A percentile compares a stretch with the other conserved stretches of the same genome.
These are phyloP conservation scores for Salmacisia buchloeana DNA, from an alignment of 1,284 basidiomycete species.

Conservation along the genomic window DNA sequence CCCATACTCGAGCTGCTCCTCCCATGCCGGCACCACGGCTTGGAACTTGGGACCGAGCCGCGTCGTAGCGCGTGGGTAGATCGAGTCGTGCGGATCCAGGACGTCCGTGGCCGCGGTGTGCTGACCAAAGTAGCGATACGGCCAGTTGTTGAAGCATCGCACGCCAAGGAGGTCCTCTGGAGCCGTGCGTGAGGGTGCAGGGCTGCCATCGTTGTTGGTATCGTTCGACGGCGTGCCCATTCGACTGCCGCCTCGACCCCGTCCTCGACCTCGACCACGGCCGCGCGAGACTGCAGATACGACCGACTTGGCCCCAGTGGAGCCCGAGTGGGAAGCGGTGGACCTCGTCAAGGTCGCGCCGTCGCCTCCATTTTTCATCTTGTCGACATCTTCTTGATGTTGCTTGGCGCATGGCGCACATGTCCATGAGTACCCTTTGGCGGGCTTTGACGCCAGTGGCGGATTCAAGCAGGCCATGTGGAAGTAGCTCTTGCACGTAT, in stretches of 20 bases:
- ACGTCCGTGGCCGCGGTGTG: slow-evolving; percentile 66
- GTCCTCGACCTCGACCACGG: background rate
- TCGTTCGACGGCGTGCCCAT: background rate
- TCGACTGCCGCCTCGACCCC: background rate
- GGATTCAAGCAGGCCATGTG: slow-evolving; percentile 93
- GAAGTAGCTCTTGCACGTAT: slow-evolving; percentile 85
- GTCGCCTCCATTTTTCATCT: background rate
- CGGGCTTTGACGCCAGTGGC: slow-evolving; percentile 87
- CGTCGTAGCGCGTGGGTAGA: slow-evolving; percentile 83
- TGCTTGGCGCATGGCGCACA: slow-evolving; percentile 84
- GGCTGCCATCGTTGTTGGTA: slow-evolving; percentile 17
- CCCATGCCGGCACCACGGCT: slow-evolving; percentile 53
- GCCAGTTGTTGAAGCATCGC: slow-evolving; percentile 84
- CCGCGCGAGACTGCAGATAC: too few relatives aligned
- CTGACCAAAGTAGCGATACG: slow-evolving; percentile 89
- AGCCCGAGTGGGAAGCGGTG: slow-evolving; percentile 9
- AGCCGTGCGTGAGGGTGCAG: slow-evolving; percentile 25
- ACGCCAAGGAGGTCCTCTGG: slow-evolving; percentile 53
- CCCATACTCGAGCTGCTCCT: slow-evolving; percentile 34
- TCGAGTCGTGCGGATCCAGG: slow-evolving; percentile 82
- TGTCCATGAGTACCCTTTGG: slow-evolving; percentile 95
- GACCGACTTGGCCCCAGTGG: too few relatives aligned
- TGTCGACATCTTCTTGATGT: slow-evolving; percentile 79
- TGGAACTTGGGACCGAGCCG: slow-evolving; percentile 83
- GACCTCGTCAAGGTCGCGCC: background rate